Evolutionary conservation across 176 grass and related monocot genomes (phyloP), one percentile per base, ranked within the genome.

Genomic region (Saccharum spontaneum): DNA sequence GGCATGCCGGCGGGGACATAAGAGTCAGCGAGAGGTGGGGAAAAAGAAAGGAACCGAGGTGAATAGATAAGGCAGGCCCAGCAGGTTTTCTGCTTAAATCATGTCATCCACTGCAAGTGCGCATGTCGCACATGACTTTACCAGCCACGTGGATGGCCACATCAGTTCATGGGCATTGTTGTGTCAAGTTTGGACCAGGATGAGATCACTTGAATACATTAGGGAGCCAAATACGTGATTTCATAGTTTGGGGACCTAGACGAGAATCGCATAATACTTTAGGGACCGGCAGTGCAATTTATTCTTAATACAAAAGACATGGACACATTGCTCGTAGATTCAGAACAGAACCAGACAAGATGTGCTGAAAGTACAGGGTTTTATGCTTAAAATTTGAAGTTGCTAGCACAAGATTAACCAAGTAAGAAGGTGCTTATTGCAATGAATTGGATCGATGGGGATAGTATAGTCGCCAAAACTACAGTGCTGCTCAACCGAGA

Each of bases 301-400:
- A 24, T 24, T 61, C 57, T 49, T 14, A 57, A 74, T 67, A 63
- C 16, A 91, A 36, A 81, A 48, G 4, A 66, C 9, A 79, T 11
- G 74, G 6, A 8, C 41, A 86, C 10, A 20, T 23, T 37, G 64
- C 6, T 77, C 12, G 77, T n/a, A 69, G 50, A 71, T 43, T 43
- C 22, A 59, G 52, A 54, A 70, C 36, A 0, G 46, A 40, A 57
- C 11, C 10, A 50, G 36, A 12, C n/a, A 82, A 80, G 38, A 54
- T 39, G 4, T 81, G 33, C 7, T 23, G 12, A 54, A 76, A 67
- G 13, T 24, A 50, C 18, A 22, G 22, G 74, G 1, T 78, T 78
- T 78, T 78, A 0, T 39, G 4, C 54, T 54, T 34, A 70, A 26
- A 26, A 28, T 46, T 81, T 70, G 15, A 70, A 39, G 31, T 69